Percentiles rank a stretch among this genome's conserved stretches.
phyloP scores from a whole-genome alignment of 108 stramenopile genomes.

The Discostella pseudostelligera region DNA sequence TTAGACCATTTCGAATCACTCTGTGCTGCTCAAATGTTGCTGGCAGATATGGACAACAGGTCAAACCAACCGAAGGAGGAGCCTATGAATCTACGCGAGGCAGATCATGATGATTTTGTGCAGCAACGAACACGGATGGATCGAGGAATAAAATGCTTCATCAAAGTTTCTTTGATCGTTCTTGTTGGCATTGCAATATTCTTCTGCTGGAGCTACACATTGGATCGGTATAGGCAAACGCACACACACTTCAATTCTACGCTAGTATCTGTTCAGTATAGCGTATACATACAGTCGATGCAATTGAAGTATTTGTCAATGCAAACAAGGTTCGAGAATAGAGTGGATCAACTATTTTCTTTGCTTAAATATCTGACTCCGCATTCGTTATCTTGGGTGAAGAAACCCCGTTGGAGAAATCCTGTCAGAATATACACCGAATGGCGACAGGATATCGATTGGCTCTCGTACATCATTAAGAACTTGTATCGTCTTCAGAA shows the following conservation, averaged over 20 bases:
- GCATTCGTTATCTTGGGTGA: neutral
- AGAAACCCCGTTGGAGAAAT: neutral
- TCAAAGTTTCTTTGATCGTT: neutral
- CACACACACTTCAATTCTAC: neutral
- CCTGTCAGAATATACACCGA: neutral
- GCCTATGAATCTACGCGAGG: neutral
- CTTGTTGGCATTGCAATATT: neutral
- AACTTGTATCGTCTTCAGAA: constrained; percentile 11
- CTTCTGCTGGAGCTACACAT: neutral
- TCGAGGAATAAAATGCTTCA: constrained; percentile 2
- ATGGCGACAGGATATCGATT: constrained; percentile 9
- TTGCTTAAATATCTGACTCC: neutral
- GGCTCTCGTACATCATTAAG: constrained; percentile 6
- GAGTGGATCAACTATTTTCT: neutral
- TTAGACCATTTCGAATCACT: constrained; percentile 16
- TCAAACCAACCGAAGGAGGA: neutral
- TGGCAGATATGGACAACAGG: neutral
- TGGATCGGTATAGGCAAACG: neutral
- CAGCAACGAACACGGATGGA: neutral
- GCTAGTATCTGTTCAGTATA: neutral
- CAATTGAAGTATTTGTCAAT: neutral
- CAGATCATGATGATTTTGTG: neutral
- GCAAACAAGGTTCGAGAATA: neutral
- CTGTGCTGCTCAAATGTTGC: constrained; percentile 11
- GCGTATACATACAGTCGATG: neutral